Evolutionary conservation across 179 eudicot genomes (phyloP), one percentile per base, ranked within the genome.

Genomic region (Heliamphora pulchella): DNA sequence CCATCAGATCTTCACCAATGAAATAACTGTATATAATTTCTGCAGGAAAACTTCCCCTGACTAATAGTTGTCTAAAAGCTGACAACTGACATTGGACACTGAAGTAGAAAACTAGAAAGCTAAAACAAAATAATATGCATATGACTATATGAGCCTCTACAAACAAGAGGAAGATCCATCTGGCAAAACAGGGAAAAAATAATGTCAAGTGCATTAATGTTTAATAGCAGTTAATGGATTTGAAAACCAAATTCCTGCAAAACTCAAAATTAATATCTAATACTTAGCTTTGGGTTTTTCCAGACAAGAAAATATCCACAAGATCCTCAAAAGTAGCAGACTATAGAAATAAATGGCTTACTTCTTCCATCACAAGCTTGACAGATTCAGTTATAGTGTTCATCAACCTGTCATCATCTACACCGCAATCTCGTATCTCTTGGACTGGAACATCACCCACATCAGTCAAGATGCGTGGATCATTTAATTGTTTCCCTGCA

Each of bases 381-480:
- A 96, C 99, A 20, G 97, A 96, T 80, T 94, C 94, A 69, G 88
- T 84, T 75, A 96, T 86, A 71, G 91, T 90, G 64, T 87, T 79
- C 99, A 94, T 96, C 89, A 96, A 81, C 80, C 96, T 89, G 74
- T 96, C 97, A 88, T 96, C 99, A 80, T 90, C 96, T 51, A 96
- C 92, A 57, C 93, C 95, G 87, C 98, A 91, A 83, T 94, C 98
- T 86, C 98, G 90, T 67, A 95, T 89, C 88, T 95, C 98, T 87
- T 96, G 98, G 55, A 96, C 87, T 74, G 99, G 98, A 82, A 96
- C 91, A 86, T 95, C 99, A 18, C 99, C 99, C 78, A 94, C 97
- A 86, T 96, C 99, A 22, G 98, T 92, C 63, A 96, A 89, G 68
- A 96, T 87, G 59, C 97, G 88, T 74, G 99, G 97, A 81, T 96